These are phyloP conservation scores for Dryas octopetala DNA, from an alignment of 306 rosid genomes.

Conservation along the genomic window DNA sequence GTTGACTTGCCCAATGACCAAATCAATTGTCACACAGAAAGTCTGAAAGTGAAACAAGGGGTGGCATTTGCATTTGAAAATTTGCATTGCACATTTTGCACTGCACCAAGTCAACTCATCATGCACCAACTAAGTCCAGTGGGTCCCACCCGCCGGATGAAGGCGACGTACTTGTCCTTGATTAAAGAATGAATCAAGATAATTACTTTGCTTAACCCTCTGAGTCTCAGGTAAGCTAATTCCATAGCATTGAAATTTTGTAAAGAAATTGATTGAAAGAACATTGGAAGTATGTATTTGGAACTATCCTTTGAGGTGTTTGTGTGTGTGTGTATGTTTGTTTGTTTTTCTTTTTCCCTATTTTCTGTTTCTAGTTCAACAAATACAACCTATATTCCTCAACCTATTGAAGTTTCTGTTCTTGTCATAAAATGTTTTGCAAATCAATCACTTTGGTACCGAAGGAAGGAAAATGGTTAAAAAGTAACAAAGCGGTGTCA, in stretches of 20 bases:
- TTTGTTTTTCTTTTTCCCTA: neutral
- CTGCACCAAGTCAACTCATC: slow-evolving; percentile 9
- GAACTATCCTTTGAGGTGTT: neutral
- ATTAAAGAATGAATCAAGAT: neutral
- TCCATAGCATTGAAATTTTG: neutral
- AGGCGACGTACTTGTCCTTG: neutral
- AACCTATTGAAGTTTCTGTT: no score
- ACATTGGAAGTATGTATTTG: slow-evolving; percentile 12
- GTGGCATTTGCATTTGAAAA: no score
- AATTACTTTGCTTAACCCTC: neutral
- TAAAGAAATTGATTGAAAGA: neutral
- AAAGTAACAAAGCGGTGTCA: no score
- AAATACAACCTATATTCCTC: neutral
- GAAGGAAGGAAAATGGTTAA: no score
- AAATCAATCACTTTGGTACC: no score
- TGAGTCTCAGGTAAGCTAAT: neutral
- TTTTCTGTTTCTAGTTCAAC: slow-evolving; percentile 12
- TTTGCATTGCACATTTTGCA: no score
- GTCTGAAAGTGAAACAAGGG: no score
- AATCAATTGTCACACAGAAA: neutral
- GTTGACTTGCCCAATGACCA: neutral
- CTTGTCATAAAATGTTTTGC: no score
- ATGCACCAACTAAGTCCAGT: neutral
- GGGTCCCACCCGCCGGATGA: neutral
- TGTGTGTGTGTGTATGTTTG: no score